Conservation (phyloP, 83 land plant genomes). For the Thuja plicata region DNA sequence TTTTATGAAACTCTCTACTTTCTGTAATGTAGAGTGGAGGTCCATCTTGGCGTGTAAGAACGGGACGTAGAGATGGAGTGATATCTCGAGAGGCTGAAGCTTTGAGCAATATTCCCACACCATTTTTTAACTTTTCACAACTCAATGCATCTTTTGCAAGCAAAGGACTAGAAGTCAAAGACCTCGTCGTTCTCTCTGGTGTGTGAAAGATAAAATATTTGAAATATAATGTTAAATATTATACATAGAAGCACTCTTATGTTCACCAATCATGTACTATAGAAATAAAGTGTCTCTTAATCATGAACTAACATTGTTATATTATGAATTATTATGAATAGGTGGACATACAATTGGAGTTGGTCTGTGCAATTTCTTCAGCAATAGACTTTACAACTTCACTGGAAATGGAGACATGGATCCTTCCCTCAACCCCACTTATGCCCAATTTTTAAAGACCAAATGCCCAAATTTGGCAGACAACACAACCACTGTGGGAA, state of each 20-base stretch:
- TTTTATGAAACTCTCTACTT: too few relatives aligned
- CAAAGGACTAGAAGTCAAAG: too few relatives aligned
- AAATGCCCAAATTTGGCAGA: conserved; percentile 21
- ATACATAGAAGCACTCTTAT: too few relatives aligned
- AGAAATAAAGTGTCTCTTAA: too few relatives aligned
- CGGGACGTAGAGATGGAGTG: conserved; percentile 16
- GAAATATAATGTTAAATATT: too few relatives aligned
- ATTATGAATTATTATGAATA: not conserved
- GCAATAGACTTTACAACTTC: conserved; percentile 51
- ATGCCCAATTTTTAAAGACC: not conserved
- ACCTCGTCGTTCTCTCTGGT: too few relatives aligned
- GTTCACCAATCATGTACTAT: too few relatives aligned
- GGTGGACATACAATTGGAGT: conserved; percentile 66
- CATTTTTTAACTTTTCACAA: not conserved
- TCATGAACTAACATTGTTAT: too few relatives aligned
- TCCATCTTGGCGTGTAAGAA: conserved; percentile 11
- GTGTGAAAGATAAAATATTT: too few relatives aligned
- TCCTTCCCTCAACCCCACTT: conserved; percentile 17
- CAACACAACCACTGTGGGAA: conserved; percentile 10
- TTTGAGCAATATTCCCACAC: not conserved
- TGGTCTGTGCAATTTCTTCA: conserved; percentile 35
- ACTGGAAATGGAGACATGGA: conserved; percentile 37
- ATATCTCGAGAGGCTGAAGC: conserved; percentile 10
- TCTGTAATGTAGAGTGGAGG: not conserved
- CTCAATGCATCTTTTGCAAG: too few relatives aligned